Percentiles rank a stretch among this genome's conserved stretches.
Evolutionary conservation across 441 rosid species (phyloP).

Genomic region (Corymbia calophylla): DNA sequence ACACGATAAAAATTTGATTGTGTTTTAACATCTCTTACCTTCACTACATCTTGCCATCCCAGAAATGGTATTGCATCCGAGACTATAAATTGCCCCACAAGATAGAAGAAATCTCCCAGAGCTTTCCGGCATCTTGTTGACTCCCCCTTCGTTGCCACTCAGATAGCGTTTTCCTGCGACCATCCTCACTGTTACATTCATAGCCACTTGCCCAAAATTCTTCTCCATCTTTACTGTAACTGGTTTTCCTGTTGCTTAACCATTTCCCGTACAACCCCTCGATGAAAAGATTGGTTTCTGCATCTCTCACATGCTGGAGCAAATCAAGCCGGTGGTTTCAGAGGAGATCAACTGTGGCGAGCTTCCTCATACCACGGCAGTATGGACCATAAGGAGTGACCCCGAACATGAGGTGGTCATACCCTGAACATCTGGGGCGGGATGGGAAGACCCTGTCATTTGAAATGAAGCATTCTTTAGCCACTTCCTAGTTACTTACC

Average conservation of each 20-base stretch:
- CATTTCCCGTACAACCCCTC: constrained; percentile 9
- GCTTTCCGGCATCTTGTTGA: constrained; percentile 16
- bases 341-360: constrained; percentile 22
- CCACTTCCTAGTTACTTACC: constrained; percentile 27
- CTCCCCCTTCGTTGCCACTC: constrained; percentile 3
- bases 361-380: constrained; percentile 39
- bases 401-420: constrained; percentile 17
- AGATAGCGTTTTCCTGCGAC: constrained; percentile 25
- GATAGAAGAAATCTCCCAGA: constrained; percentile 2
- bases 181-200: constrained; percentile 21
- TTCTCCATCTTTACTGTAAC: constrained; percentile 23
- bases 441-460: constrained; percentile 25
- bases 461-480: constrained; percentile 32
- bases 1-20: not conserved
- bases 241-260: not conserved
- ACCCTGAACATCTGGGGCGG: constrained; percentile 11
- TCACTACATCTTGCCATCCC: constrained; percentile 21
- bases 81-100: constrained; percentile 10
- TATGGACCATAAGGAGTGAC: constrained; percentile 31
- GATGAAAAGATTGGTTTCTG: constrained; percentile 9
- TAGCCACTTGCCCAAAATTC: constrained; percentile 16
- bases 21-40: not conserved
- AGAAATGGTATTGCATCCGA: constrained; percentile 26
- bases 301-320: constrained; percentile 23
- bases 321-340: constrained; percentile 25